Base-by-base conservation (phyloP, 345 rosid genomes). In the Noccaea caerulescens region DNA sequence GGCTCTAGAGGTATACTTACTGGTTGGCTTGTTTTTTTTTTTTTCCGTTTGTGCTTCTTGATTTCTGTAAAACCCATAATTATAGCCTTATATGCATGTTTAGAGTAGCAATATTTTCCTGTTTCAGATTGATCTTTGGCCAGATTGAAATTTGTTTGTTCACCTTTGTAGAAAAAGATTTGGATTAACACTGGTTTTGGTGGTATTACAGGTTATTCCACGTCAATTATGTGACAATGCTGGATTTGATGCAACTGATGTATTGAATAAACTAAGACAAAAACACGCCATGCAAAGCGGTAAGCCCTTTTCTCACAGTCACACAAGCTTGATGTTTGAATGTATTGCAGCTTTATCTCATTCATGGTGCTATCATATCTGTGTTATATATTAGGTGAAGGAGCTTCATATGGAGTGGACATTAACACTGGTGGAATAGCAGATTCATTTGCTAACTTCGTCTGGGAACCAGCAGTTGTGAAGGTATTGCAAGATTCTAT, bases 171-270 rank as follows among this genome's bases (percentile, higher is more conserved):
- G 47, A 51, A 47, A 4, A 49, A 1, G 5, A n/a, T 32, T 14
- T 33, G 5, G 41, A 44, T 2, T 58, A 4, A 38, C 33, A 53
- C 68, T 52, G 39, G 45, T 23, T 33, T 51, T 84, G 72, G 34
- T 64, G 41, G 58, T 30, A 33, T 34, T 20, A 11, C 84, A 94
- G 99, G 88, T 95, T 59, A 95, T 95, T 72, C 99, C 99, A 60
- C 76, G 97, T 37, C 99, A 95, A 63, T 84, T 95, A 51, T 95
- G 98, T 78, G 98, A 92, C 80, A 95, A 95, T 85, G 99, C 99
- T 72, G 99, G 98, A 69, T 95, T 90, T 82, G 99, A 95, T 80
- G 97, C 99, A 39, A 95, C 98, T 80, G 99, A 95, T 80, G 92
- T 95, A 59, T 81, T 95, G 80, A 95, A 92, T 83, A 95, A 95